phyloP scores from a whole-genome alignment of 208 protist species.

The Crithidia thermophila region DNA sequence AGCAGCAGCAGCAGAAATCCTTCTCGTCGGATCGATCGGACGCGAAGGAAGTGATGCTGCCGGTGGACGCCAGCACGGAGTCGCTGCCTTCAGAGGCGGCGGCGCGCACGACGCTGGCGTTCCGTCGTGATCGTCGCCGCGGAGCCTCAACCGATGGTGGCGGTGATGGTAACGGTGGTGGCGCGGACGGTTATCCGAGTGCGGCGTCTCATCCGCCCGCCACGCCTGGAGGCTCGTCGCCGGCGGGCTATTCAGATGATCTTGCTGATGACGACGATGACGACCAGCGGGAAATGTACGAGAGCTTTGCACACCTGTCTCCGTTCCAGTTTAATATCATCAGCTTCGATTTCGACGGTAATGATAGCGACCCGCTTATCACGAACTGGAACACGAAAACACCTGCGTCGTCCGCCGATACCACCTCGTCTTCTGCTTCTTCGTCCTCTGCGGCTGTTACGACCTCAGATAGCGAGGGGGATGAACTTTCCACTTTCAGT shows the following conservation, averaged over 20 bases:
- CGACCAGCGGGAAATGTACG: neutral
- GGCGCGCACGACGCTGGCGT: neutral
- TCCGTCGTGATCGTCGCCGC: neutral
- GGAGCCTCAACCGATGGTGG: neutral
- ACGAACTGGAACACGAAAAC: no score
- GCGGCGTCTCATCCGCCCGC: no score
- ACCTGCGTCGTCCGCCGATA: no score
- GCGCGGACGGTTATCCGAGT: no score
- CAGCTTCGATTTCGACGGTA: constrained; percentile 16
- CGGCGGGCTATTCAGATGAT: neutral
- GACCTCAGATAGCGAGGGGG: no score
- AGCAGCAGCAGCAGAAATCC: neutral
- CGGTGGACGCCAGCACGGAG: neutral
- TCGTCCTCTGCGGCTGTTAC: no score
- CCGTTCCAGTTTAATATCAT: constrained; percentile 26
- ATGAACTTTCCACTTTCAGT: no score
- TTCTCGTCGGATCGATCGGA: neutral
- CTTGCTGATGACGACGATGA: neutral
- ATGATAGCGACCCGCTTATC: neutral
- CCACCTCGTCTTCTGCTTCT: no score
- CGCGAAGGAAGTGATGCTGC: neutral
- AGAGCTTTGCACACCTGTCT: constrained; percentile 14
- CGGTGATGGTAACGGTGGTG: no score
- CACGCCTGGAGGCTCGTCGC: no score
- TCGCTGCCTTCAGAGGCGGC: neutral